Evolutionary conservation across 805 yeast species (phyloP), one percentile per base, ranked within the genome.

Genomic region (Barnettozyma pratensis): DNA sequence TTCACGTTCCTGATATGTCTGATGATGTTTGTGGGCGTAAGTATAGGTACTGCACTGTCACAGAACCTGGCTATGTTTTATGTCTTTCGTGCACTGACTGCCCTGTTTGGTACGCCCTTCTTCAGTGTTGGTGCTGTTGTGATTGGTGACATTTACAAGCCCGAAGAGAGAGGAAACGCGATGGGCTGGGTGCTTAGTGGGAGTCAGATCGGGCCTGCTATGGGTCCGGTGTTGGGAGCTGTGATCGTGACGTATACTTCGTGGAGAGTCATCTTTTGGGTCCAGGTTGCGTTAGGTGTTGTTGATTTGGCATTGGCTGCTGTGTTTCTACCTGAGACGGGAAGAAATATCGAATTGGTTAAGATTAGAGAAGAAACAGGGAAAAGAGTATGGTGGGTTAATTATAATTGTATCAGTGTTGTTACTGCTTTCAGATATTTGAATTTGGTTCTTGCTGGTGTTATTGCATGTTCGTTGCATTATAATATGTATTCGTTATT

Each of bases 221-320:
- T 76, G 39, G 81, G 80, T 0, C 78, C 81, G 5, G 71, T 77
- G 10, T 32, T 75, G 12, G 83, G 83, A 12, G 83, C 81, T 11
- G 53, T 76, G 26, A 70, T 77, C 42, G 73, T 76, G 27, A 77
- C 76, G 12, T 78, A 64, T 49, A 69, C 75, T 0, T 55, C 64
- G 14, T 79, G 85, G 84, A 61, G 83, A 58, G 75, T 74, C 8
- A 74, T 78, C 38, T 77, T 77, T 57, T 75, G 71, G 68, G 66
- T 76, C 1, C 68, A 76, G 51, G 69, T 73, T 6, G 81, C 73
- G 0, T 45, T 77, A 8, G 77, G 77, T 2, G 70, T 56, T 0
- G 38, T 64, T 10, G 61, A 68, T 11, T 57, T 71, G 31, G 53
- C 60, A 1, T 37, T 73, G 4, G 72, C 74, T 0, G 41, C 69